Evolutionary conservation across 345 rosid species (phyloP), one percentile per base, ranked within the genome.

Genomic region (Melaleuca quinquenervia): DNA sequence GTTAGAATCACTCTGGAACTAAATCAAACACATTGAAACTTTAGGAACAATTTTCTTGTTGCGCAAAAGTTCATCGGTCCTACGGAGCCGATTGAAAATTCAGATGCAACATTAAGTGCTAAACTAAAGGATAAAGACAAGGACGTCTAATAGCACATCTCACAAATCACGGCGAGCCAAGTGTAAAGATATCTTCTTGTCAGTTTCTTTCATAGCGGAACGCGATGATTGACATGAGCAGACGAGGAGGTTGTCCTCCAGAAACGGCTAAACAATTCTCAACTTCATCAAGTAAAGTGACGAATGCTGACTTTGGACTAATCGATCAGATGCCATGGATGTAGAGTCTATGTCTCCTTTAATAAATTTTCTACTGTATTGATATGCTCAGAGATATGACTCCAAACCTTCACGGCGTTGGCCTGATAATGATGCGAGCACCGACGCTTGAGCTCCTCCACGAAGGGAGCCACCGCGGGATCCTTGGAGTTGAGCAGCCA

Each of bases 361-460:
- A 32, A 15, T 62, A 62, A 15, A 62, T 20, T 62, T 62, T 29
- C 75, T 27, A 29, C 29, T 15, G 75, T 62, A 62, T 32, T 32
- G 12, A 64, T 21, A 16, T 32, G 78, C 44, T 64, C 45, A 14
- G 22, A 70, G 41, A 70, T 64, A 36, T 2, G 9, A 70, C 48
- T 36, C 7, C 80, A 21, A 70, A 70, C 80, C 80, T 36, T 20
- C 80, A 70, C 5, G 26, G 80, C 80, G 26, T 36, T 70, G 48
- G 48, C 80, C 48, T 36, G 80, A 90, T 53, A 76, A 36, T 78
- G 90, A 82, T 52, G 54, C 54, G 55, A 82, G 84, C 41, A 5
- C 11, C 90, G 85, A 36, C 89, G 80, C 52, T 91, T 91, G 45
- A 85, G 83, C 15, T 74, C 82, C 82, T 55, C 56, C 27, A 50